phyloP scores from a whole-genome alignment of 306 rosid genomes.

The Begonia peltatifolia region DNA sequence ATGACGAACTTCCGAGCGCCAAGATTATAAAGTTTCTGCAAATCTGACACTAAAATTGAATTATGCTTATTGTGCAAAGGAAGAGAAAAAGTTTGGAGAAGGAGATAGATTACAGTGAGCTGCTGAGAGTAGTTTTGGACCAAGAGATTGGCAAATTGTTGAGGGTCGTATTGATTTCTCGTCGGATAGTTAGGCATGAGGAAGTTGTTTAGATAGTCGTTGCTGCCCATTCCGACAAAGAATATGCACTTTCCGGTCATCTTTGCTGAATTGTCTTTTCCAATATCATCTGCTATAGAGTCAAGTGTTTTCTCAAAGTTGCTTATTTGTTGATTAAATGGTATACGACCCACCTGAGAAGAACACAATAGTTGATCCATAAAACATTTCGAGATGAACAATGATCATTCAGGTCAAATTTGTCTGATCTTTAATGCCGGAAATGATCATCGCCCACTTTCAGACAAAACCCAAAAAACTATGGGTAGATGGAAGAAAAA shows the following conservation, averaged over 20 bases:
- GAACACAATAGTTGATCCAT: too few relatives aligned
- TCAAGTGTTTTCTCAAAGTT: constrained; percentile 70
- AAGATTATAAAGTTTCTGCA: constrained; percentile 66
- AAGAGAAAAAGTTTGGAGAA: not conserved
- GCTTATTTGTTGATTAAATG: constrained; percentile 51
- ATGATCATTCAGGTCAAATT: too few relatives aligned
- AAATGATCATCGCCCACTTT: not conserved
- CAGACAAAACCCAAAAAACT: not conserved
- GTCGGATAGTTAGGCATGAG: constrained; percentile 90
- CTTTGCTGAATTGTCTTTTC: constrained; percentile 34
- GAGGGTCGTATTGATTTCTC: constrained; percentile 45
- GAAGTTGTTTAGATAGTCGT: constrained; percentile 85
- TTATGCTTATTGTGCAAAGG: not conserved
- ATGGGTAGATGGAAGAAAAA: too few relatives aligned
- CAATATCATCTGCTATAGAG: constrained; percentile 38
- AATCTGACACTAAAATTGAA: not conserved
- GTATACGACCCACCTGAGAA: constrained; percentile 68
- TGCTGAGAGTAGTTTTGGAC: constrained; percentile 41
- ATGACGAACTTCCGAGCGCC: constrained; percentile 75
- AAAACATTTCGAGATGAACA: too few relatives aligned
- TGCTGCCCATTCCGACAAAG: constrained; percentile 94
- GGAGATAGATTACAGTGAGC: constrained; percentile 40
- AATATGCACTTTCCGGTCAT: constrained; percentile 40
- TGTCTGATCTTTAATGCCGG: too few relatives aligned
- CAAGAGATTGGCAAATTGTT: constrained; percentile 61